phyloP scores from a whole-genome alignment of 805 yeast genomes.

The Suhomyces sp. region DNA sequence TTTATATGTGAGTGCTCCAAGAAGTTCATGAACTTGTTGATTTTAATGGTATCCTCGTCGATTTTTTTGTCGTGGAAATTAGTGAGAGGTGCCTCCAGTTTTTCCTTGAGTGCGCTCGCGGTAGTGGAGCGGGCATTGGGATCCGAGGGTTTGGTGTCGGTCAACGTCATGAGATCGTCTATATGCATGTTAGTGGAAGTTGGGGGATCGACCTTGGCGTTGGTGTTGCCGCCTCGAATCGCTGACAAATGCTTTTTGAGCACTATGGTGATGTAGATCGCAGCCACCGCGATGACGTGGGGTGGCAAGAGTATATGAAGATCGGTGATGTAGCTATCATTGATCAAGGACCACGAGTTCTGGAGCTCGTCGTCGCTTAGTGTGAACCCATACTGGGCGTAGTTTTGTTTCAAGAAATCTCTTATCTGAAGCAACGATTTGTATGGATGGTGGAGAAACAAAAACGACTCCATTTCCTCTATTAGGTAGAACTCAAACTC shows the following conservation, averaged over 20 bases:
- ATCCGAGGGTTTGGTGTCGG: constrained; percentile 6
- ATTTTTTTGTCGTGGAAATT: constrained; percentile 25
- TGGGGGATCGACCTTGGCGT: not conserved
- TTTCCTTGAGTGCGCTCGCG: not conserved
- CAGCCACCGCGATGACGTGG: constrained; percentile 77
- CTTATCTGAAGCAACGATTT: constrained; percentile 55
- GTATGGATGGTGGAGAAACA: constrained; percentile 77
- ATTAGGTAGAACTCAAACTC: constrained; percentile 93
- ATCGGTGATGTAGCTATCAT: constrained; percentile 88
- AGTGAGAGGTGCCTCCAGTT: constrained; percentile 1
- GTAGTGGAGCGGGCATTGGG: not conserved
- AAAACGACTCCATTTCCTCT: constrained; percentile 75
- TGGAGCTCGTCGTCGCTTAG: constrained; percentile 70
- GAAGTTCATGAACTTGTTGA: constrained; percentile 60
- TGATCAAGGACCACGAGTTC: constrained; percentile 83
- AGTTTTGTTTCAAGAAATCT: constrained; percentile 38
- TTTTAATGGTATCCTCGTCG: constrained; percentile 41
- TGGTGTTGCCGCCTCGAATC: constrained; percentile 14
- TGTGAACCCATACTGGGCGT: constrained; percentile 23
- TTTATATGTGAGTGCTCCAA: constrained; percentile 76
- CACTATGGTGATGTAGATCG: constrained; percentile 76
- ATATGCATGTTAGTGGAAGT: constrained; percentile 26
- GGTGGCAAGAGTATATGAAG: constrained; percentile 82
- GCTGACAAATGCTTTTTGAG: constrained; percentile 40
- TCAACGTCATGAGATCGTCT: constrained; percentile 35